These are phyloP conservation scores for Microascus cirrosus DNA, from an alignment of 2,329 filamentous ascomycete genomes.

Conservation along the genomic window DNA sequence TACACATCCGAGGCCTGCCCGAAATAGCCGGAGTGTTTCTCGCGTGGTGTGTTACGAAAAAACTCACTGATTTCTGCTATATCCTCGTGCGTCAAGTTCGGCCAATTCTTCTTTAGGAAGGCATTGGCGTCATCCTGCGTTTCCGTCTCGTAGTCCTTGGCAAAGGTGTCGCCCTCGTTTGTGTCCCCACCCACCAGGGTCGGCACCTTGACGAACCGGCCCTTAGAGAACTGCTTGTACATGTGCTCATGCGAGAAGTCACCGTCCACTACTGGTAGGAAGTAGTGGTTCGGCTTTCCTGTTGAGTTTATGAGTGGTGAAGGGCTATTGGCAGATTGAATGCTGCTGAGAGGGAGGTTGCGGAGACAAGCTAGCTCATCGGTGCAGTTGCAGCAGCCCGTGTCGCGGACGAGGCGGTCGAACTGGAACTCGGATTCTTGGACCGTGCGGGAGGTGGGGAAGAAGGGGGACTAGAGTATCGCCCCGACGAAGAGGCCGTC, in stretches of 20 bases:
- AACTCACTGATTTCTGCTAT: constrained; percentile 10
- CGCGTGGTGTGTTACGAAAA: no score
- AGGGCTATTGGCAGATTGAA: background rate
- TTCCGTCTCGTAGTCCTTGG: constrained; percentile 17
- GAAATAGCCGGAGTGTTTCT: constrained; percentile 23
- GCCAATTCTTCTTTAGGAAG: constrained; percentile 22
- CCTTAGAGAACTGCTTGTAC: constrained; percentile 33
- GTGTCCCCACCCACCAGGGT: constrained; percentile 31
- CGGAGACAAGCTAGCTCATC: constrained; percentile 34
- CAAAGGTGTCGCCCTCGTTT: constrained; percentile 23
- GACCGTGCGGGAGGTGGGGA: constrained; percentile 33
- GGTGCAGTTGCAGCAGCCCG: constrained; percentile 27
- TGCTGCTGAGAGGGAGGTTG: constrained; percentile 16
- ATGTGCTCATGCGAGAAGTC: constrained; percentile 38
- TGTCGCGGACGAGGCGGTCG: constrained; percentile 26
- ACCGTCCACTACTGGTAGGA: constrained; percentile 42
- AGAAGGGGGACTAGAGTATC: constrained; percentile 39
- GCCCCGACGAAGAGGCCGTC: constrained; percentile 38
- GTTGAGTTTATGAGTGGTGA: constrained; percentile 11
- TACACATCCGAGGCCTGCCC: constrained; percentile 23
- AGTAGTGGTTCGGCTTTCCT: constrained; percentile 34
- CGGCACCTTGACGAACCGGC: constrained; percentile 42
- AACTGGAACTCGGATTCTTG: constrained; percentile 40
- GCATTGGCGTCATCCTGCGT: constrained; percentile 19
- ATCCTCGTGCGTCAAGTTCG: constrained; percentile 18